Conservation (phyloP, 73 alveolate genomes). For the Uronychia setigera region DNA sequence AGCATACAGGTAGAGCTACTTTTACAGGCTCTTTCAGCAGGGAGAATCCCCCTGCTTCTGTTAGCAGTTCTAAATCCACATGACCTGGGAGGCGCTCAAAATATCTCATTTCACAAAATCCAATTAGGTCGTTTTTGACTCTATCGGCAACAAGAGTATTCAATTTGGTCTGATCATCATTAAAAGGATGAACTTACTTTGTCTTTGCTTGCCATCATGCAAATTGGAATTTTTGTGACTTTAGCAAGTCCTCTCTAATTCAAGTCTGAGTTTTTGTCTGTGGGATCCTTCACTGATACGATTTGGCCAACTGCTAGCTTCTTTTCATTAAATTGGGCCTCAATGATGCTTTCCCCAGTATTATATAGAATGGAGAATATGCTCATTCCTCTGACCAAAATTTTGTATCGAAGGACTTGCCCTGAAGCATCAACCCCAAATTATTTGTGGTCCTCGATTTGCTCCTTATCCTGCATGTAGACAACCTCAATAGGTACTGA, state of each 20-base stretch:
- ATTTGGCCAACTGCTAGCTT: constrained; percentile 23
- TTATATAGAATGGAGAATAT: constrained; percentile 53
- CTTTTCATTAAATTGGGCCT: constrained; percentile 50
- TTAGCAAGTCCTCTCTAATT: constrained; percentile 16
- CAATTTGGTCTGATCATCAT: background rate
- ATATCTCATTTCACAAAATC: constrained; percentile 54
- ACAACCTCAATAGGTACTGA: constrained; percentile 59
- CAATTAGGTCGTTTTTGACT: constrained; percentile 17
- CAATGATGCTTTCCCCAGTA: constrained; percentile 49
- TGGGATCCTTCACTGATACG: background rate
- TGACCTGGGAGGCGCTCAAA: constrained; percentile 69
- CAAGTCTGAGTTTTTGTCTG: background rate
- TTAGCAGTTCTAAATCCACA: constrained; percentile 47
- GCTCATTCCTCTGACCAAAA: constrained; percentile 46
- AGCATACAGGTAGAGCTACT: constrained; percentile 54
- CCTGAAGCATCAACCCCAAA: constrained; percentile 54
- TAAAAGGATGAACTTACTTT: background rate
- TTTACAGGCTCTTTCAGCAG: constrained; percentile 8
- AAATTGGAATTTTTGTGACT: constrained; percentile 34
- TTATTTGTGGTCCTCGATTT: constrained; percentile 33
- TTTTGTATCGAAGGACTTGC: constrained; percentile 50
- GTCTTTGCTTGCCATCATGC: constrained; percentile 58
- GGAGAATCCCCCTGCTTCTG: constrained; percentile 26
- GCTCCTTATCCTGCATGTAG: constrained; percentile 40
- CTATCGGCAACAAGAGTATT: constrained; percentile 6